These are phyloP conservation scores for Stenocarpella maydis DNA, from an alignment of 2,329 filamentous ascomycete genomes.

Conservation along the genomic window DNA sequence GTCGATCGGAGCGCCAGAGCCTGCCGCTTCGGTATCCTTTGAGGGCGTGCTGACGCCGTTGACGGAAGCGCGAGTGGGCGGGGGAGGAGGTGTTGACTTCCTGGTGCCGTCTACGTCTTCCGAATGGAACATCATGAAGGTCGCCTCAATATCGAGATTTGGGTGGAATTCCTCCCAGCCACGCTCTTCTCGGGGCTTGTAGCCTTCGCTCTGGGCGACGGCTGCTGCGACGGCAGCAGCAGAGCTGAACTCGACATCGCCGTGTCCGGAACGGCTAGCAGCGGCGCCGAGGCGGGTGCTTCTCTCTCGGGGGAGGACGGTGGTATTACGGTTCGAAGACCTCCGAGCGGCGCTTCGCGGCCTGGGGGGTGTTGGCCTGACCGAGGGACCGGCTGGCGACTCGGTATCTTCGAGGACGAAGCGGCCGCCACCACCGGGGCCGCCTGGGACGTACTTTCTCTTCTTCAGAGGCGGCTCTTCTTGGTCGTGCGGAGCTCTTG, in stretches of 20 bases:
- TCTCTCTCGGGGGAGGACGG: constrained; percentile 63
- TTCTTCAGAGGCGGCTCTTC: constrained; percentile 73
- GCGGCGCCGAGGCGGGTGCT: constrained; percentile 64
- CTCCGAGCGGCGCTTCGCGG: constrained; percentile 59
- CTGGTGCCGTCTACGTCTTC: constrained; percentile 84
- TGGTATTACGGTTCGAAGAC: constrained; percentile 54
- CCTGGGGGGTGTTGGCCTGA: constrained; percentile 61
- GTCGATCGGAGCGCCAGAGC: constrained; percentile 45
- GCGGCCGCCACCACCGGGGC: constrained; percentile 84
- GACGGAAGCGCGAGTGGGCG: constrained; percentile 31
- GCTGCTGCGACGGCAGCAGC: constrained; percentile 89
- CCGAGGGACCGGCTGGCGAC: constrained; percentile 59
- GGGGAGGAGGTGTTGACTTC: constrained; percentile 54
- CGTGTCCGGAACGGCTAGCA: constrained; percentile 54
- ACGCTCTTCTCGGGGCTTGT: constrained; percentile 95
- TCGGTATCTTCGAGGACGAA: constrained; percentile 75
- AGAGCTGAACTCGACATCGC: constrained; percentile 79
- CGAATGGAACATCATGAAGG: constrained; percentile 79
- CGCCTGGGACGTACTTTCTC: constrained; percentile 84
- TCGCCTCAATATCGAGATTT: constrained; percentile 87
- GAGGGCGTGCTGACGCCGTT: constrained; percentile 56
- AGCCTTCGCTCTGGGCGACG: constrained; percentile 90
- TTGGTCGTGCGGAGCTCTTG: constrained; percentile 44
- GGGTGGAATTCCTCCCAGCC: constrained; percentile 99
- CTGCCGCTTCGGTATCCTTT: constrained; percentile 51